phyloP scores from a whole-genome alignment of 257 asterid genomes.

The Osmanthus fragrans region DNA sequence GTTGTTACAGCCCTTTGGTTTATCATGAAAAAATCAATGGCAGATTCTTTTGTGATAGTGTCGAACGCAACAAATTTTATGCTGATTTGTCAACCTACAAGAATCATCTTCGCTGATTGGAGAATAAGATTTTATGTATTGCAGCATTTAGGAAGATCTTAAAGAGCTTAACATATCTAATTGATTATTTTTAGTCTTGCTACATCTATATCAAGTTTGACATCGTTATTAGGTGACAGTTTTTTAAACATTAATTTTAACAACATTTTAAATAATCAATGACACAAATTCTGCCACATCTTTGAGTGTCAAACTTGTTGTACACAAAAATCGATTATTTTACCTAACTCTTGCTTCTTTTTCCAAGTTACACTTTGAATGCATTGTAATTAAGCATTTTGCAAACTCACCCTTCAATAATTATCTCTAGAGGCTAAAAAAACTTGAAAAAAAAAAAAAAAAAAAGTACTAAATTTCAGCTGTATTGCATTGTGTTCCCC shows the following conservation, averaged over 20 bases:
- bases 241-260: too few relatives aligned
- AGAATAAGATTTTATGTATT: too few relatives aligned
- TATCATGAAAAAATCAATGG: not conserved
- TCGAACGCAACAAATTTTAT: not conserved
- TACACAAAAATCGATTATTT: not conserved
- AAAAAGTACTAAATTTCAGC: not conserved
- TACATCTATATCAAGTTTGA: too few relatives aligned
- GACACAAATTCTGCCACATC: too few relatives aligned
- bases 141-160: not conserved
- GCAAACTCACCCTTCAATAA: not conserved
- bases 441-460: too few relatives aligned
- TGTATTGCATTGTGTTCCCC: slow-evolving; percentile 28
- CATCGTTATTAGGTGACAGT: too few relatives aligned
- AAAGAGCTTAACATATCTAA: not conserved
- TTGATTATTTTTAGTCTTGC: not conserved
- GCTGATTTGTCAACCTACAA: too few relatives aligned
- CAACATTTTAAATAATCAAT: too few relatives aligned
- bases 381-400: not conserved
- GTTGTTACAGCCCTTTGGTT: not conserved
- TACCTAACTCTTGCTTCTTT: not conserved
- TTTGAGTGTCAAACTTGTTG: too few relatives aligned
- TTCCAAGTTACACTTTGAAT: not conserved
- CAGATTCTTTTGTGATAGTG: not conserved
- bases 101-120: not conserved
- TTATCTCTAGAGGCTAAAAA: too few relatives aligned